Base-by-base conservation (phyloP, 768 basidiomycete species). In the Neoboletus subvelutipes region DNA sequence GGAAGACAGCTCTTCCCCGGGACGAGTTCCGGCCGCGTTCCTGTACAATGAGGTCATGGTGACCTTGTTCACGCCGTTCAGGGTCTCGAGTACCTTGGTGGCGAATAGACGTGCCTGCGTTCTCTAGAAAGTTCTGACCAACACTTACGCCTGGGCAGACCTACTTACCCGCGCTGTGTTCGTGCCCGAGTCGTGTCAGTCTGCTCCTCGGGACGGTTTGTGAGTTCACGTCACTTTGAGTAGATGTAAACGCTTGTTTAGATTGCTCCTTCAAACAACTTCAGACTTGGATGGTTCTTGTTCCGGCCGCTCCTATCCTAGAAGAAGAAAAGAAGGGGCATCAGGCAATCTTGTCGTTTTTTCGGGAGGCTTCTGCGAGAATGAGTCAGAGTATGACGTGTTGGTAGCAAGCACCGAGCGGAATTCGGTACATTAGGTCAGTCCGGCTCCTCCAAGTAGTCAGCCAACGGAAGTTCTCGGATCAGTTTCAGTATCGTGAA, bases 391-490 rank as follows among this genome's bases (percentile, higher is more conserved):
- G 50, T 57, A 52, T 57, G 56, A 54, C 40, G 24, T 29, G 39
- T 40, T 31, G 26, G 3, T 49, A n/a, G 52, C 49, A 45, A 48
- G 54, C 48, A 50, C 59, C 22, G 50, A 61, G 45, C 18, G 12
- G 47, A 47, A 33, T 42, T 22, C 46, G 39, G 18, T 28, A 50
- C 39, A 39, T n/a, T 8, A n/a, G 39, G n/a, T 22, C 20, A 22
- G 13, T 18, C 20, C 18, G 41, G 41, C 20, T 12, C 10, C 36
- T 55, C 47, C 40, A 40, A 39, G 49, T 45, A 11, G 40, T 52
- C 52, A 34, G 36, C 40, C 48, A 54, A 29, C 47, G 53, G 54
- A 39, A n/a, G 29, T 15, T 59, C 28, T 67, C 67, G 67, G 65
- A 61, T 58, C 58, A 49, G 37, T 54, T 37, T 47, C 33, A 12